Percentiles rank a stretch among this genome's conserved stretches.
Conservation (phyloP, 257 asterid genomes). For the Solanum bukasovii region DNA sequence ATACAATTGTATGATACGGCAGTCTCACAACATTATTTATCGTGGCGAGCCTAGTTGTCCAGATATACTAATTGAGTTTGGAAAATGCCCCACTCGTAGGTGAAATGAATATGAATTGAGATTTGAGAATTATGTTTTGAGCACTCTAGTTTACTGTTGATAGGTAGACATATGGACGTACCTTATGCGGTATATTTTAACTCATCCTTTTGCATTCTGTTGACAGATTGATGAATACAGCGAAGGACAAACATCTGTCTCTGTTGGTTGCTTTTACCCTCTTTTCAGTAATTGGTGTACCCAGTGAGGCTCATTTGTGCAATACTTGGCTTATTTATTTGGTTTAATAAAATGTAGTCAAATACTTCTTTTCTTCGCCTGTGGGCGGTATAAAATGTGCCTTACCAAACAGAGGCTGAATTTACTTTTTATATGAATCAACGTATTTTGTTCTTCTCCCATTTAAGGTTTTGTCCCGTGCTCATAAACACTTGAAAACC, state of each 20-base stretch:
- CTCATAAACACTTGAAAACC: background rate
- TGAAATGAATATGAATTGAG: background rate
- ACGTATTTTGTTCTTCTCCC: background rate
- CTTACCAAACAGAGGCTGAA: background rate
- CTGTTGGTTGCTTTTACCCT: background rate
- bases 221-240: background rate
- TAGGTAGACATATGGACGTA: background rate
- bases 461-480: background rate
- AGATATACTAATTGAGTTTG: background rate
- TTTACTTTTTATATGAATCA: background rate
- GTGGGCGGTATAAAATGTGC: background rate
- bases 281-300: background rate
- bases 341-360: background rate
- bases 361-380: background rate
- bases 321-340: background rate
- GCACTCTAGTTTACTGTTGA: background rate
- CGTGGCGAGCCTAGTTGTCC: background rate
- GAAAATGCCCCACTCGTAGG: background rate
- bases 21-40: background rate
- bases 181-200: background rate
- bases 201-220: background rate
- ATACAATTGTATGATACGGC: background rate
- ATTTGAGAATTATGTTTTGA: background rate
- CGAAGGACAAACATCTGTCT: background rate
- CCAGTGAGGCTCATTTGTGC: background rate